Percentiles rank a stretch among this genome's conserved stretches.
Evolutionary conservation across 2,329 filamentous ascomycete genomes (phyloP).

Genomic region (Fusarium nurragi): DNA sequence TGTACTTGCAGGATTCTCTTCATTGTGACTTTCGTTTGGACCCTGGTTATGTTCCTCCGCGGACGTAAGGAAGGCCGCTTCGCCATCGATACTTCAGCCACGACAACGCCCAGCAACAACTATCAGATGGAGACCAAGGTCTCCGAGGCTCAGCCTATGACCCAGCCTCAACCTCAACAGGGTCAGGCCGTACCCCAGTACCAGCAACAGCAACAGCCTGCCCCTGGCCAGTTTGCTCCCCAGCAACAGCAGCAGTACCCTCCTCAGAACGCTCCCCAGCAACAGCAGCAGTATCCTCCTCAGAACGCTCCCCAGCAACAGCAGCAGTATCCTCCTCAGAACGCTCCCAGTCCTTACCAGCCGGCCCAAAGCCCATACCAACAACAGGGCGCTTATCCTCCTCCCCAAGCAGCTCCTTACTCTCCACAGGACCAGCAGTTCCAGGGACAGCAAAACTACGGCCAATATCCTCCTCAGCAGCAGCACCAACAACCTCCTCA

Average conservation of each 20-base stretch:
- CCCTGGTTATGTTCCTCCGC: constrained; percentile 48
- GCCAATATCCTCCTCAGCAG: constrained; percentile 39
- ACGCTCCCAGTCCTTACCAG: constrained; percentile 26
- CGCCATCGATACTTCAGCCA: constrained; percentile 29
- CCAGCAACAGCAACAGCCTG: constrained; percentile 39
- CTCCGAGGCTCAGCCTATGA: constrained; percentile 39
- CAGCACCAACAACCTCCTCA: constrained; percentile 8
- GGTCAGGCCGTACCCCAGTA: constrained; percentile 30
- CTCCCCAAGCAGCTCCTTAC: constrained; percentile 31
- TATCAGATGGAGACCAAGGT: constrained; percentile 51
- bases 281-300: too few species aligned
- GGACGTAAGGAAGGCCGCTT: constrained; percentile 53
- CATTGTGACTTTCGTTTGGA: constrained; percentile 51
- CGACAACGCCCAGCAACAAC: constrained; percentile 33
- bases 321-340: constrained; percentile 26
- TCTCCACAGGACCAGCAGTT: constrained; percentile 39
- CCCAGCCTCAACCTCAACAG: constrained; percentile 28
- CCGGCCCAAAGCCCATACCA: constrained; percentile 45
- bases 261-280: too few species aligned
- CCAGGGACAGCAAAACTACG: constrained; percentile 27
- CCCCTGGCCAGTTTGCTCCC: constrained; percentile 5
- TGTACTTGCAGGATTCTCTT: constrained; percentile 49
- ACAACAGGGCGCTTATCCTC: constrained; percentile 42
- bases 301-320: too few species aligned
- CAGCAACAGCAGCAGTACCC: constrained; percentile 29